phyloP scores from a whole-genome alignment of 2,329 filamentous ascomycete genomes.

The Furcasterigmium furcatum region DNA sequence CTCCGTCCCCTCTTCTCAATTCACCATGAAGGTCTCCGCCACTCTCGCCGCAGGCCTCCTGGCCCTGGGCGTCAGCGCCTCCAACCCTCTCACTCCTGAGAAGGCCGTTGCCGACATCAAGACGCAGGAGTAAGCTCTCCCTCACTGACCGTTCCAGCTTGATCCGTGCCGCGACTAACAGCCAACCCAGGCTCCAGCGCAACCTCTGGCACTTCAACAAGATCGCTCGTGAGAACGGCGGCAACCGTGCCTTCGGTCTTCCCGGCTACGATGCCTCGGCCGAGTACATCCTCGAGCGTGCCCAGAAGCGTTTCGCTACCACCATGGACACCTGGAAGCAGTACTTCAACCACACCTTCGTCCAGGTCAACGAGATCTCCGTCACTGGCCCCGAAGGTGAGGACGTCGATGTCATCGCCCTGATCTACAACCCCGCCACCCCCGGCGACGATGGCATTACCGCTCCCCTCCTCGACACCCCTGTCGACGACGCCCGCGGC shows the following conservation, averaged over 20 bases:
- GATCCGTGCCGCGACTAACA: no score
- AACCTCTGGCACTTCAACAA: slow-evolving; percentile 52
- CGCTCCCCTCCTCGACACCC: slow-evolving; percentile 30
- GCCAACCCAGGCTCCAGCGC: slow-evolving; percentile 39
- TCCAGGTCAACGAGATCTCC: slow-evolving; percentile 35
- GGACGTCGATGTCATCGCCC: slow-evolving; percentile 35
- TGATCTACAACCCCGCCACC: slow-evolving; percentile 45
- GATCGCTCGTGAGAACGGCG: slow-evolving; percentile 52
- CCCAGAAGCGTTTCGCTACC: slow-evolving; percentile 31
- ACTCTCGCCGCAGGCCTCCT: slow-evolving; percentile 10
- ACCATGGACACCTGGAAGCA: slow-evolving; percentile 42
- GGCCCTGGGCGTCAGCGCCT: slow-evolving; percentile 12
- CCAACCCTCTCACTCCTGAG: slow-evolving; percentile 30
- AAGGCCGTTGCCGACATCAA: slow-evolving; percentile 35
- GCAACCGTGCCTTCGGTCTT: slow-evolving; percentile 57
- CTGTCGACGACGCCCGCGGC: slow-evolving; percentile 31
- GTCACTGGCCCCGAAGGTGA: slow-evolving; percentile 42
- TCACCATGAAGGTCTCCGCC: slow-evolving; percentile 12
- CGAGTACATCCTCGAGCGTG: slow-evolving; percentile 51
- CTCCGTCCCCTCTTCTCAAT: neutral
- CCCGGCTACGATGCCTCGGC: slow-evolving; percentile 56
- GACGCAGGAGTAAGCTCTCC: slow-evolving; percentile 31
- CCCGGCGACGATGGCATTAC: slow-evolving; percentile 30
- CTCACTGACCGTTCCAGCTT: neutral
- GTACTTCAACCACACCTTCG: slow-evolving; percentile 42